Conservation (phyloP, 2,329 filamentous ascomycete genomes). For the Fusarium beomiforme region DNA sequence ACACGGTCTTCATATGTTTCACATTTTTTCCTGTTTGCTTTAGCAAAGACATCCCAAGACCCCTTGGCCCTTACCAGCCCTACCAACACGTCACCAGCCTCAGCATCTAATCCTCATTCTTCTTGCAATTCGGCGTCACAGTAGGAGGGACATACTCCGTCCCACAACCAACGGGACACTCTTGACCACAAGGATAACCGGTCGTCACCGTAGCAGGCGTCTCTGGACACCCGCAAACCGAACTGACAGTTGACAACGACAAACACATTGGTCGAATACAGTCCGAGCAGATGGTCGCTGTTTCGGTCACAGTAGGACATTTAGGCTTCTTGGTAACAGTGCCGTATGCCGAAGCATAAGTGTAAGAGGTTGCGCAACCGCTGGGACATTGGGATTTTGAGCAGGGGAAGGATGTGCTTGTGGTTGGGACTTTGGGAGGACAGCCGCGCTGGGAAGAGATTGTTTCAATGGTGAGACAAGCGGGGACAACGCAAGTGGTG, state of each 20-base stretch:
- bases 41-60: neutral
- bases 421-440: conserved; percentile 42
- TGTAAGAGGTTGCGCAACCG: conserved; percentile 41
- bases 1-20: neutral
- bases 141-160: conserved; percentile 42
- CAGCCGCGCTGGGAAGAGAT: conserved; percentile 46
- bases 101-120: neutral
- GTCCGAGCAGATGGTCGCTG: conserved; percentile 46
- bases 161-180: conserved; percentile 44
- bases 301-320: conserved; percentile 50
- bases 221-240: conserved; percentile 47
- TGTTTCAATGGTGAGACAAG: conserved; percentile 47
- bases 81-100: neutral
- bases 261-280: conserved; percentile 48
- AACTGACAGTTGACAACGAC: conserved; percentile 44
- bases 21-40: neutral
- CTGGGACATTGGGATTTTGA: conserved; percentile 29
- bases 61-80: neutral
- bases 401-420: conserved; percentile 40
- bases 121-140: conserved; percentile 30
- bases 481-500: conserved; percentile 45
- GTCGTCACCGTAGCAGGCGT: conserved; percentile 44
- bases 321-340: conserved; percentile 9
- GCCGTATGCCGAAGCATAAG: conserved; percentile 30
- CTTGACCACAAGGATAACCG: conserved; percentile 41